These are phyloP conservation scores for Phytophthora boehmeriae DNA, from an alignment of 352 stramenopile genomes.

Conservation along the genomic window DNA sequence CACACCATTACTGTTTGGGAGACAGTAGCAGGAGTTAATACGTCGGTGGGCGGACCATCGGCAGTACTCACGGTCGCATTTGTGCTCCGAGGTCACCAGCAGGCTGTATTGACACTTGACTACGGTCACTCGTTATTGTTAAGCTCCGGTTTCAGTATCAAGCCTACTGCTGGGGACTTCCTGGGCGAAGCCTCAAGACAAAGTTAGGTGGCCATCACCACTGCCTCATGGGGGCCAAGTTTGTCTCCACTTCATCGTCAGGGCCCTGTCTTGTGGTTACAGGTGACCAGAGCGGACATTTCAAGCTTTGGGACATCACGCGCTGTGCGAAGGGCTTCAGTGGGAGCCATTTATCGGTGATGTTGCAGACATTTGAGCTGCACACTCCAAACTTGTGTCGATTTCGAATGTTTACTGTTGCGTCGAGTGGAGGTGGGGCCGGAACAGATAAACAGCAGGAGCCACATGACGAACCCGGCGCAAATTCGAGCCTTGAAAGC, in stretches of 20 bases:
- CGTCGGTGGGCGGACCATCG: conserved; percentile 26
- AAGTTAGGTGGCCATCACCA: conserved; percentile 70
- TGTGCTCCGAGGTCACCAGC: conserved; percentile 65
- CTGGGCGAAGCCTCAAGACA: conserved; percentile 49
- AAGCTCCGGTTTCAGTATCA: conserved; percentile 83
- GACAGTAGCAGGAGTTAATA: conserved; percentile 35
- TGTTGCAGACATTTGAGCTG: conserved; percentile 60
- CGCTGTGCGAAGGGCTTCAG: conserved; percentile 50
- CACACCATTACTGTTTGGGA: conserved; percentile 79
- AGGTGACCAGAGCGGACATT: conserved; percentile 72
- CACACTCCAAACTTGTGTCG: conserved; percentile 48
- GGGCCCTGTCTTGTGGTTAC: conserved; percentile 54
- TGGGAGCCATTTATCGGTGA: conserved; percentile 33
- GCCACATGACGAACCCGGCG: conserved; percentile 15
- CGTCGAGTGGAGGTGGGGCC: conserved; percentile 10
- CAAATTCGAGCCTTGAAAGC: conserved; percentile 17
- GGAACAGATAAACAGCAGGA: conserved; percentile 19
- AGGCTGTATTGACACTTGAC: conserved; percentile 70
- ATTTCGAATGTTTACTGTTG: conserved; percentile 48
- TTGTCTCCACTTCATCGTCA: conserved; percentile 47
- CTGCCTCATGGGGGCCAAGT: conserved; percentile 67
- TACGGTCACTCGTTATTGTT: conserved; percentile 62
- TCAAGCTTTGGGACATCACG: conserved; percentile 82
- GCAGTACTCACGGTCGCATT: conserved; percentile 48
- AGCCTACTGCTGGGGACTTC: conserved; percentile 79